Percentiles rank a stretch among this genome's conserved stretches.
These are phyloP conservation scores for Metrosideros polymorpha DNA, from an alignment of 441 rosid genomes.

Conservation along the genomic window DNA sequence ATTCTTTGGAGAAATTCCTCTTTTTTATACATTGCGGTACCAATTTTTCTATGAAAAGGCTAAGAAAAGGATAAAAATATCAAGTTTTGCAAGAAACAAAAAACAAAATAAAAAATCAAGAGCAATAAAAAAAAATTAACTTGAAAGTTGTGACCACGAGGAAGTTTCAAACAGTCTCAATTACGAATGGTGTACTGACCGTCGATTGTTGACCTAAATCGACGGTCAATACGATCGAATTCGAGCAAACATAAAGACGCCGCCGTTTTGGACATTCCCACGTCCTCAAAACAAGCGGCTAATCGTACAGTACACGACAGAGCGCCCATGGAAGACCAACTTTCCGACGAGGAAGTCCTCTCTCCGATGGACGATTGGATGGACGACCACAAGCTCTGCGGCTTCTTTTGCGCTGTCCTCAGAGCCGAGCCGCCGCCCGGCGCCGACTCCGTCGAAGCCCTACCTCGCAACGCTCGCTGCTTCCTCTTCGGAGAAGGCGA, in stretches of 20 bases:
- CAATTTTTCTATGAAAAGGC: background rate
- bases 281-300: background rate
- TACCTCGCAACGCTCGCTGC: slow-evolving; percentile 34
- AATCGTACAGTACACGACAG: too few species aligned
- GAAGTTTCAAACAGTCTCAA: too few species aligned
- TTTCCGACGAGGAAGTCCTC: background rate
- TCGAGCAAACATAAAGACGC: background rate
- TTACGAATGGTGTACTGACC: background rate
- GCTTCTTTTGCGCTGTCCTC: slow-evolving; percentile 57
- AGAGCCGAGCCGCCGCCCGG: slow-evolving; percentile 12
- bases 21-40: background rate
- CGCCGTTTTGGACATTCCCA: background rate
- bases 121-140: background rate
- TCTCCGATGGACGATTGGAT: background rate
- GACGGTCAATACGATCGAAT: background rate
- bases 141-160: background rate
- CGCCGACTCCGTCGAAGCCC: background rate
- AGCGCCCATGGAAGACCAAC: background rate
- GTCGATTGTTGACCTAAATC: background rate
- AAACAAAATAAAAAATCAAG: background rate
- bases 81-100: background rate
- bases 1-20: background rate
- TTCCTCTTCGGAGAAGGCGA: slow-evolving; percentile 25
- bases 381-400: slow-evolving; percentile 57
- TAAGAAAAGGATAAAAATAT: background rate